A percentile compares a stretch with the other conserved stretches of the same genome.
These are phyloP conservation scores for Parastagonospora nodorum DNA, from an alignment of 2,329 filamentous ascomycete species.

Conservation along the genomic window DNA sequence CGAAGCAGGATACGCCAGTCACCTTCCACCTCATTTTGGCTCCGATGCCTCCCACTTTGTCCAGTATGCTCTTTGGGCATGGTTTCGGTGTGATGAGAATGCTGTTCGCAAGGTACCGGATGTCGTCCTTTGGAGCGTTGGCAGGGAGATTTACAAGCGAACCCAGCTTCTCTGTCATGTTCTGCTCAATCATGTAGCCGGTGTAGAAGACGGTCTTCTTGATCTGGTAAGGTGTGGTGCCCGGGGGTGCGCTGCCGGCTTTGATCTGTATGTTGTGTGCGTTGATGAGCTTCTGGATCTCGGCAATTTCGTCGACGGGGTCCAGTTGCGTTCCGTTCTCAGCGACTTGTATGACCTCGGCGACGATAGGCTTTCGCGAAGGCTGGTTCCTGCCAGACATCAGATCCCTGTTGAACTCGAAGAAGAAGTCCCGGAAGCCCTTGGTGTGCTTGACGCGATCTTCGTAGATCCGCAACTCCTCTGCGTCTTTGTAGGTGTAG, in stretches of 20 bases:
- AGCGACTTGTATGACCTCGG: constrained; percentile 85
- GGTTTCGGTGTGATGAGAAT: constrained; percentile 86
- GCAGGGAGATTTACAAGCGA: constrained; percentile 69
- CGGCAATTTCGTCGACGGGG: constrained; percentile 77
- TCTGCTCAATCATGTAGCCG: constrained; percentile 78
- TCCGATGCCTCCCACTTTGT: constrained; percentile 86
- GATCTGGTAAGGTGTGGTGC: constrained; percentile 66
- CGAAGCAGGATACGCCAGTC: constrained; percentile 72
- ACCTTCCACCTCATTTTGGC: constrained; percentile 84
- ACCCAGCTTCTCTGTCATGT: constrained; percentile 74
- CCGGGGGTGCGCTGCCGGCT: constrained; percentile 50
- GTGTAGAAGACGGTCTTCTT: constrained; percentile 91
- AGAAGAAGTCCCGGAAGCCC: constrained; percentile 84
- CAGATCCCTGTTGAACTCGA: constrained; percentile 70
- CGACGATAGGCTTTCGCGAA: constrained; percentile 68
- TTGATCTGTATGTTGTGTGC: constrained; percentile 73
- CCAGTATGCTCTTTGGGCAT: constrained; percentile 72
- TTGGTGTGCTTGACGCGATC: constrained; percentile 70
- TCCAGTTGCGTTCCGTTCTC: constrained; percentile 76
- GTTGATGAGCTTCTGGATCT: constrained; percentile 89
- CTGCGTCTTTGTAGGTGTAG: constrained; percentile 80
- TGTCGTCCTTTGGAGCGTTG: constrained; percentile 68
- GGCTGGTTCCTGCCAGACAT: constrained; percentile 50
- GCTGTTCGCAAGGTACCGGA: constrained; percentile 84
- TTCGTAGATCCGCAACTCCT: constrained; percentile 76